phyloP scores from a whole-genome alignment of 352 stramenopile genomes.

The Pythium apleroticum region DNA sequence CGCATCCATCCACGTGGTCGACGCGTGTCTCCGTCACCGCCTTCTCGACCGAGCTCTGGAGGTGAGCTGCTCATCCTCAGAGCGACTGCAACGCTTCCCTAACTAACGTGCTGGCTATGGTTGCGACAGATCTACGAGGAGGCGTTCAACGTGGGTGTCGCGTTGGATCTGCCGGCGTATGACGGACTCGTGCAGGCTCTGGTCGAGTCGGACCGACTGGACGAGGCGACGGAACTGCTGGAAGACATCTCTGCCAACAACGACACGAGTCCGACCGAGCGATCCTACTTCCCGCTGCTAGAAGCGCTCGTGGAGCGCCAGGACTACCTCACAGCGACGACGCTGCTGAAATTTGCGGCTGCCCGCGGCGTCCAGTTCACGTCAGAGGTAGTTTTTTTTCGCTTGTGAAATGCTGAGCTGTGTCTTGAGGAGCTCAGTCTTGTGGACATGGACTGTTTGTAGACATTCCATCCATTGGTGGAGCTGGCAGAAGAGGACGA shows the following conservation, averaged over 20 bases:
- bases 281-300: conserved; percentile 30
- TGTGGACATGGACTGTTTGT: no score
- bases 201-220: conserved; percentile 26
- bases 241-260: conserved; percentile 24
- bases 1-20: conserved; percentile 37
- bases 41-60: conserved; percentile 30
- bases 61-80: conserved; percentile 10
- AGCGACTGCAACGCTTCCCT: neutral
- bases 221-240: conserved; percentile 31
- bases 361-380: conserved; percentile 30
- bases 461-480: conserved; percentile 60
- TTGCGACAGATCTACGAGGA: conserved; percentile 31
- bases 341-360: conserved; percentile 20
- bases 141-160: conserved; percentile 33
- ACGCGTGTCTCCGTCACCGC: conserved; percentile 36
- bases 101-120: neutral
- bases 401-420: neutral
- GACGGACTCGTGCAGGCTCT: conserved; percentile 31
- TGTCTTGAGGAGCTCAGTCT: no score
- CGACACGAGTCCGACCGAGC: conserved; percentile 30
- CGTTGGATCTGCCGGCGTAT: conserved; percentile 35
- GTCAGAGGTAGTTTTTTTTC: conserved; percentile 19
- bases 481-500: conserved; percentile 46
- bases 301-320: conserved; percentile 24
- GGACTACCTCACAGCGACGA: conserved; percentile 25